Percentiles rank a stretch among this genome's conserved stretches.
Conservation (phyloP, 140 eudicot genomes). For the Ambrosia hybrid region DNA sequence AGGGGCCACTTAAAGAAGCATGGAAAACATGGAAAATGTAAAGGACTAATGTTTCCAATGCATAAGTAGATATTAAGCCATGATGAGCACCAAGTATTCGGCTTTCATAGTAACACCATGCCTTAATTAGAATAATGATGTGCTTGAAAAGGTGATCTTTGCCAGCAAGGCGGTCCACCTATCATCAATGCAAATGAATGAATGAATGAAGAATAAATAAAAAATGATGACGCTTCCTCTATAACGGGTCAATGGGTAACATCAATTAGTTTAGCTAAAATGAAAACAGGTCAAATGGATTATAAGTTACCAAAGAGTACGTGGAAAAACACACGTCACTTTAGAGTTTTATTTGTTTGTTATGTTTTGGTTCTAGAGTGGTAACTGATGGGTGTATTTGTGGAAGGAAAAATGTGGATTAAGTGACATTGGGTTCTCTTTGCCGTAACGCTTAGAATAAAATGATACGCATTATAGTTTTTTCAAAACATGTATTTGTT, state of each 20-base stretch:
- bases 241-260: not conserved
- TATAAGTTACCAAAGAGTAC: too few species aligned
- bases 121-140: slow-evolving; percentile 63
- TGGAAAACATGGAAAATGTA: slow-evolving; percentile 62
- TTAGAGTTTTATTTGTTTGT: not conserved
- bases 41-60: slow-evolving; percentile 65
- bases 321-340: too few species aligned
- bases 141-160: slow-evolving; percentile 69
- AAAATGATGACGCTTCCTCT: not conserved
- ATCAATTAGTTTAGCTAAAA: not conserved
- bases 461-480: not conserved
- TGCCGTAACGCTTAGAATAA: not conserved
- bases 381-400: not conserved
- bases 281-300: too few species aligned
- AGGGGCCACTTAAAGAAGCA: slow-evolving; percentile 50
- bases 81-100: slow-evolving; percentile 72
- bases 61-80: slow-evolving; percentile 75
- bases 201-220: not conserved
- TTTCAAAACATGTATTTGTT: not conserved
- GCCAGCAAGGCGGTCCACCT: slow-evolving; percentile 70
- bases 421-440: not conserved
- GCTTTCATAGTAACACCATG: slow-evolving; percentile 80
- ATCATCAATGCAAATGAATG: slow-evolving; percentile 17
- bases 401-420: not conserved
- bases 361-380: not conserved